Base-by-base conservation (phyloP, 2,329 filamentous ascomycete species). In the Aaosphaeria pasadenensis region DNA sequence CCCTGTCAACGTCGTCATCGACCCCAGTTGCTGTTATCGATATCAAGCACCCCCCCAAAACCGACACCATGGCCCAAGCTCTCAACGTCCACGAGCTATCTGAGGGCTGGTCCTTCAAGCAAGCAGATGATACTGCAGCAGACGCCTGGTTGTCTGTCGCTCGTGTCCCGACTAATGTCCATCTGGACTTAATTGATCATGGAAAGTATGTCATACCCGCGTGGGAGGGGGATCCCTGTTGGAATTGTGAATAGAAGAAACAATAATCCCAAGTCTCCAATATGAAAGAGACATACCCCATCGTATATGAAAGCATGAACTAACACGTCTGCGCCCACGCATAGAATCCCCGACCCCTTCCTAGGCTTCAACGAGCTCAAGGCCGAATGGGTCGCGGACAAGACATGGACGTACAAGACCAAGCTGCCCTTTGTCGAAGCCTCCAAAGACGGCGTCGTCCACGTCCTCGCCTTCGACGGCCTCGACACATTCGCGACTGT, bases 401-500 rank as follows among this genome's bases (percentile, higher is more conserved):
- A 73, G 53, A 59, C 67, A 4, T 79, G 76, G 76, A 72, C 66
- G 7, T 78, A 79, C 63, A 70, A 62, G 53, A 65, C 71, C 45
- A 62, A 58, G n/a, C 58, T 77, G 7, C 74, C 73, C 6, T 42
- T 58, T 1, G 48, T 71, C 11, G 43, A 49, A n/a, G 40, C 56
- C 36, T 48, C 58, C 5, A 54, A 63, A 24, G 51, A 66, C 36
- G 62, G 66, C 30, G 56, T 55, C 6, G 70, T 58, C 28, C 66
- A 73, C 13, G 75, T 81, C 11, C 68, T 86, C 5, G 79, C 82
- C 7, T 85, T 86, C 48, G 77, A 85, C 55, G 84, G 84, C 0
- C 75, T 86, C 1, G 84, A 86, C 58, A 86, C 83, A 0, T 84
- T 83, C 53, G 81, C 82, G 1, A 80, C 74, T 0, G 81, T 85